Percentiles rank a stretch among this genome's conserved stretches.
Conservation (phyloP, 805 yeast species). For the Pichia rugopelliculosa region DNA sequence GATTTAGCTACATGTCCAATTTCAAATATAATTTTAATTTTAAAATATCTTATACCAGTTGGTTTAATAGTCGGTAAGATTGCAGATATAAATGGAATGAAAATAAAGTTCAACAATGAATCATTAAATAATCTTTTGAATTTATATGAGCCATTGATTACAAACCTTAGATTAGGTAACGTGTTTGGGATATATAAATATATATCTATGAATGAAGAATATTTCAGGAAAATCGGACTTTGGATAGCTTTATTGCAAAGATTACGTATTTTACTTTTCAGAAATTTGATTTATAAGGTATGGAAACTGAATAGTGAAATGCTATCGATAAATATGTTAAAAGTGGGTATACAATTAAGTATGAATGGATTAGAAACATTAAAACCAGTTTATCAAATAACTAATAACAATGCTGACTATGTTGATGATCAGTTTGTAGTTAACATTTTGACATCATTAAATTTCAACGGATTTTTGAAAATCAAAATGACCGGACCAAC, state of each 20-base stretch:
- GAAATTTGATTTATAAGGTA: constrained; percentile 33
- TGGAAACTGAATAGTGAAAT: constrained; percentile 12
- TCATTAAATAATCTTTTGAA: constrained; percentile 12
- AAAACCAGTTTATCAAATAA: constrained; percentile 13
- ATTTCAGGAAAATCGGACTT: constrained; percentile 32
- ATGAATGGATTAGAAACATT: constrained; percentile 10
- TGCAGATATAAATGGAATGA: constrained; percentile 31
- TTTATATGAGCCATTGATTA: constrained; percentile 33
- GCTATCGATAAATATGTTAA: constrained; percentile 18
- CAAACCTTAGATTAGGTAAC: constrained; percentile 36
- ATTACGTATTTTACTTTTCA: constrained; percentile 35
- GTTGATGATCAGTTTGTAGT: constrained; percentile 39
- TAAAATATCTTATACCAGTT: constrained; percentile 45
- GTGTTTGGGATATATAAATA: constrained; percentile 28
- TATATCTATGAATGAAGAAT: constrained; percentile 31
- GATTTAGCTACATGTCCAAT: constrained; percentile 1
- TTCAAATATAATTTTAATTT: constrained; percentile 22
- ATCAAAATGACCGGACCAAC: constrained; percentile 37
- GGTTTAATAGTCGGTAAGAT: constrained; percentile 45
- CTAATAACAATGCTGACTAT: constrained; percentile 7
- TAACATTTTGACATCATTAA: constrained; percentile 41
- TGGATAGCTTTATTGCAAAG: constrained; percentile 41
- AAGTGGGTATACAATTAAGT: constrained; percentile 22
- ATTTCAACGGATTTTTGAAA: constrained; percentile 45
- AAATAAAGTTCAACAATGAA: constrained; percentile 1